phyloP scores from a whole-genome alignment of 2,329 filamentous ascomycete species.

The Aspergillus pseudoterreus region DNA sequence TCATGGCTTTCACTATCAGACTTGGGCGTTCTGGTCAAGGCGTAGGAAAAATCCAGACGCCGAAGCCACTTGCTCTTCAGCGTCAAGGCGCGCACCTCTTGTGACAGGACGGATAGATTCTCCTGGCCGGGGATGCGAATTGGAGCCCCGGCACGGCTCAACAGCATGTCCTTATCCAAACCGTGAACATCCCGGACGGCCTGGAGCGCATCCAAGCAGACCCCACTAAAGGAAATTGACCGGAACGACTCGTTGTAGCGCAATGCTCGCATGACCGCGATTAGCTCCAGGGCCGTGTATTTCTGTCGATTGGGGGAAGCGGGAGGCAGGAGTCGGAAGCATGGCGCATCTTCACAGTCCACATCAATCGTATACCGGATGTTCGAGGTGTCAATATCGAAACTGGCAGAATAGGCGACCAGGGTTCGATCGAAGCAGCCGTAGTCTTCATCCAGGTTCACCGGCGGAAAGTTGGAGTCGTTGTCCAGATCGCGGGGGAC shows the following conservation, averaged over 20 bases:
- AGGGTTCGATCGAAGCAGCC: constrained; percentile 64
- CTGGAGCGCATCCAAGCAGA: constrained; percentile 63
- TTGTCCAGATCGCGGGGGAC: constrained; percentile 57
- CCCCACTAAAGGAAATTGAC: constrained; percentile 63
- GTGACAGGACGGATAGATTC: constrained; percentile 58
- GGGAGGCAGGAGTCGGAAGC: constrained; percentile 61
- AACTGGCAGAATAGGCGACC: constrained; percentile 66
- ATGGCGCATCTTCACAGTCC: constrained; percentile 62
- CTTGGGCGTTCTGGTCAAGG: constrained; percentile 54
- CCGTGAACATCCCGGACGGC: constrained; percentile 58
- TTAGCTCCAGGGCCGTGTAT: constrained; percentile 61
- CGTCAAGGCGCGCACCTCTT: constrained; percentile 65
- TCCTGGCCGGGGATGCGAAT: constrained; percentile 53
- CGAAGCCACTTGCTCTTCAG: constrained; percentile 62
- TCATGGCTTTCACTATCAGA: constrained; percentile 51
- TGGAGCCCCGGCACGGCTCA: constrained; percentile 56
- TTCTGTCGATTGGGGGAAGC: constrained; percentile 45
- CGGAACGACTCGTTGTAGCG: constrained; percentile 68
- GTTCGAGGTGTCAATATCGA: constrained; percentile 63
- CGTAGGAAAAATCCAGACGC: constrained; percentile 63
- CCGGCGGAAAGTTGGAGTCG: constrained; percentile 44
- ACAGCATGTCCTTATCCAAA: constrained; percentile 58
- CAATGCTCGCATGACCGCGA: constrained; percentile 65
- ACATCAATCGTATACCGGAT: constrained; percentile 62
- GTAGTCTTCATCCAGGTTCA: constrained; percentile 55